Conservation (phyloP, 2,329 filamentous ascomycete genomes). For the Keithomyces neogunnii region DNA sequence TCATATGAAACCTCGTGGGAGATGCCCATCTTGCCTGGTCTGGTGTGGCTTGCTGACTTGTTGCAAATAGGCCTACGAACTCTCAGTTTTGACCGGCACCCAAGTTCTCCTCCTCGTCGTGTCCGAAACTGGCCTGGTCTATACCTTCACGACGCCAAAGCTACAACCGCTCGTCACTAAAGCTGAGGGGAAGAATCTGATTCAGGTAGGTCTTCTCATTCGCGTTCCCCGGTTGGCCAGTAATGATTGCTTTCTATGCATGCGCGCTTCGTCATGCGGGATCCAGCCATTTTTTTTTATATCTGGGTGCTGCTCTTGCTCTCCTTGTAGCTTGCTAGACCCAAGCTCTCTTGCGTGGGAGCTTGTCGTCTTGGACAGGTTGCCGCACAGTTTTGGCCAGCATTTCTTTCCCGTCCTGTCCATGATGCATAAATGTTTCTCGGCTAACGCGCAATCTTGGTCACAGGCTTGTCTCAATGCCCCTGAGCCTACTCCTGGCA, state of each 20-base stretch:
- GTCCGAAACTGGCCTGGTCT: constrained; percentile 93
- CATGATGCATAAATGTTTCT: too few relatives aligned
- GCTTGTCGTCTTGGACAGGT: too few relatives aligned
- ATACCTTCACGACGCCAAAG: constrained; percentile 98
- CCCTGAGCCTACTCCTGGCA: constrained; percentile 75
- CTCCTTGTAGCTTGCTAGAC: too few relatives aligned
- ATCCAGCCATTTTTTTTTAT: too few relatives aligned
- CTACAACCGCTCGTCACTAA: constrained; percentile 97
- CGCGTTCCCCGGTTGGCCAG: neutral
- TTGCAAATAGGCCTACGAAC: constrained; percentile 72
- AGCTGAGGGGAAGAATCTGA: constrained; percentile 97
- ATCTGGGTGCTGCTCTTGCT: too few relatives aligned
- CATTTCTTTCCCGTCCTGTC: too few relatives aligned
- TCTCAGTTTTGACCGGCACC: constrained; percentile 94
- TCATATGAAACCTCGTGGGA: neutral
- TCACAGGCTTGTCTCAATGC: constrained; percentile 91
- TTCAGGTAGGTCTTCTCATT: constrained; percentile 57
- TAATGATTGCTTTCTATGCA: too few relatives aligned
- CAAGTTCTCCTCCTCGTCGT: constrained; percentile 95
- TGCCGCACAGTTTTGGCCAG: too few relatives aligned
- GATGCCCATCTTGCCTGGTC: neutral
- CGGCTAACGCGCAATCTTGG: constrained; percentile 5
- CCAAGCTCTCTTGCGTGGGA: too few relatives aligned
- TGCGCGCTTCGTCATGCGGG: too few relatives aligned
- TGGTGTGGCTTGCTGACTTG: constrained; percentile 4